Percentiles rank a stretch among this genome's conserved stretches.
Evolutionary conservation across 495 filamentous ascomycete genomes (phyloP).

Genomic region (Lasiosphaeris hirsuta): DNA sequence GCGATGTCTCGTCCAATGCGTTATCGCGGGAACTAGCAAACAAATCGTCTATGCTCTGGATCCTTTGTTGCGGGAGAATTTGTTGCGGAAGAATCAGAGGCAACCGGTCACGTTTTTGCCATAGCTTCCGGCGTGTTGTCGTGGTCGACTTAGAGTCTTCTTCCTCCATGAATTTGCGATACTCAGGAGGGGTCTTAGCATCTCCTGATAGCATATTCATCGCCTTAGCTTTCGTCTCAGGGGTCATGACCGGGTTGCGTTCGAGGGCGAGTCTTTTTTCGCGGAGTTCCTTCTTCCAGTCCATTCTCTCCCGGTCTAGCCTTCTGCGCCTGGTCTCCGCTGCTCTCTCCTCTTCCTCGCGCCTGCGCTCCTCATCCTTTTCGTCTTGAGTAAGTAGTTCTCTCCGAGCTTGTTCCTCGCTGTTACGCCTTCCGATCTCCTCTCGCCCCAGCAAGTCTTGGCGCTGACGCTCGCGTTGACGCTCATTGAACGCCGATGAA

Average conservation of each 20-base stretch:
- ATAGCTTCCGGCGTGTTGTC: too few species aligned
- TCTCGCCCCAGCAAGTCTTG: too few species aligned
- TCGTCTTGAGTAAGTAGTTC: not conserved
- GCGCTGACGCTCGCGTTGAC: too few species aligned
- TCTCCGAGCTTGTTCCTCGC: not conserved
- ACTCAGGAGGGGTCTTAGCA: not conserved
- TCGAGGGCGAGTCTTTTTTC: not conserved
- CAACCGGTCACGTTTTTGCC: too few species aligned
- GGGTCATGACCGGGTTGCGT: not conserved
- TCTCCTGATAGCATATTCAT: not conserved
- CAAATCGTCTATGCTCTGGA: too few species aligned
- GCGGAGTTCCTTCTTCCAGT: conserved; percentile 1
- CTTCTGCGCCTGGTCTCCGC: not conserved
- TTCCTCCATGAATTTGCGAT: conserved; percentile 10
- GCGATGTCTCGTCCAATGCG: too few species aligned
- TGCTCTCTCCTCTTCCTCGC: too few species aligned
- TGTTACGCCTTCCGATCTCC: too few species aligned
- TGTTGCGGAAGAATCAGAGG: too few species aligned
- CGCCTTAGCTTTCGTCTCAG: conserved; percentile 1
- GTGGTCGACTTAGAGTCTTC: not conserved
- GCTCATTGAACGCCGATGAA: too few species aligned
- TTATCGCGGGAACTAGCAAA: too few species aligned
- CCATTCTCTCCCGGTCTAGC: not conserved
- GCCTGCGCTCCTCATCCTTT: not conserved
- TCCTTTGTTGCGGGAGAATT: too few species aligned